Evolutionary conservation across 306 rosid species (phyloP).

Genomic region (Lotus japonicus): DNA sequence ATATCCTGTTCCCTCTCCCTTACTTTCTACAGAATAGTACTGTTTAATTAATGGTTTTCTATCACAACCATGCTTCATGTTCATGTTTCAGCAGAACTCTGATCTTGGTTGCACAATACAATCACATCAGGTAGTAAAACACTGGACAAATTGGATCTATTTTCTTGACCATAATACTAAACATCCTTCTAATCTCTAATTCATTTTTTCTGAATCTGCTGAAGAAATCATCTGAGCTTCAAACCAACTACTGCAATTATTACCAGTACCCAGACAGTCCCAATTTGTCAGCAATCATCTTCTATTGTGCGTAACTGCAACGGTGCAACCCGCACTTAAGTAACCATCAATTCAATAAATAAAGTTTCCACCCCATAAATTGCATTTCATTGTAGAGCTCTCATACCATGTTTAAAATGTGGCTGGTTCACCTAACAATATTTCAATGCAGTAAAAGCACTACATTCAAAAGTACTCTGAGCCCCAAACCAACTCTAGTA

Average conservation of each 20-base stretch:
- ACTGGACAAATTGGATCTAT: no score
- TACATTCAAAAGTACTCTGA: slow-evolving; percentile 1
- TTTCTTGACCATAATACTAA: no score
- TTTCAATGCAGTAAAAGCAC: not conserved
- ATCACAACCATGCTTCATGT: no score
- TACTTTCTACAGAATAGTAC: not conserved
- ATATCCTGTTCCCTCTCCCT: not conserved
- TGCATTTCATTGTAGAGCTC: not conserved
- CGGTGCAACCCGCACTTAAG: not conserved
- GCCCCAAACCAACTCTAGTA: not conserved
- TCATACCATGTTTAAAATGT: not conserved
- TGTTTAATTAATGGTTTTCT: not conserved
- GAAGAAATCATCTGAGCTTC: not conserved
- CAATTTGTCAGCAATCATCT: not conserved
- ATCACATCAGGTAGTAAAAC: not conserved
- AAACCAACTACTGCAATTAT: not conserved
- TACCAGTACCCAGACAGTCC: not conserved
- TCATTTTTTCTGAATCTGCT: not conserved
- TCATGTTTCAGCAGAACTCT: not conserved
- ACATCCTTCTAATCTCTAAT: no score
- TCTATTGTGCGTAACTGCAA: not conserved
- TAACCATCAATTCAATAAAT: not conserved
- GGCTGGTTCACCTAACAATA: not conserved
- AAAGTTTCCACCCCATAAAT: not conserved
- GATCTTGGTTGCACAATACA: not conserved